phyloP scores from a whole-genome alignment of 1,284 basidiomycete species.

The Ustilago shanxiensis region DNA sequence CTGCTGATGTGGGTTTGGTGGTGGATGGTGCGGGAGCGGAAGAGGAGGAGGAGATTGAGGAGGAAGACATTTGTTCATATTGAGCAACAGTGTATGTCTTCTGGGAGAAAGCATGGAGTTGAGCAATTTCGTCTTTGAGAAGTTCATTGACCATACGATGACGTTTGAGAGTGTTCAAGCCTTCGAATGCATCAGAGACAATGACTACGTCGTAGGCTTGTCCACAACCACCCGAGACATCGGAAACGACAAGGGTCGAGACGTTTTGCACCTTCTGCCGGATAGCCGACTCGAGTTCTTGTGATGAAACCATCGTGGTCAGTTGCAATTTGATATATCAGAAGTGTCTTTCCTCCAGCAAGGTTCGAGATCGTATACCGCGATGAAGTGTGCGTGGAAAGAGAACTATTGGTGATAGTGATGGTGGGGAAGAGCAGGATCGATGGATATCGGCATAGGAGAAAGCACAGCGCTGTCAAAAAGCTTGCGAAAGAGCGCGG shows the following conservation, averaged over 20 bases:
- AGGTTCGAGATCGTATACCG: no score
- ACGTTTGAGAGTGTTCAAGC: conserved; percentile 66
- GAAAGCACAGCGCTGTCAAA: conserved; percentile 5
- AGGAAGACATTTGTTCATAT: conserved; percentile 42
- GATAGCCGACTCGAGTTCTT: conserved; percentile 68
- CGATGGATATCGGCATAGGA: no score
- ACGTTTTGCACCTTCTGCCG: conserved; percentile 62
- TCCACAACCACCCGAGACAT: conserved; percentile 69
- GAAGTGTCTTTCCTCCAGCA: no score
- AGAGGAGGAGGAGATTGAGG: conserved; percentile 18
- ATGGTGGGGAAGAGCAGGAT: no score
- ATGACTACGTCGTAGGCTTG: conserved; percentile 69
- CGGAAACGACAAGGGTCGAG: conserved; percentile 64
- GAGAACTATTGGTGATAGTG: no score
- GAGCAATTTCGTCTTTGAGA: conserved; percentile 71
- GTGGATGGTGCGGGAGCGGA: conserved; percentile 18
- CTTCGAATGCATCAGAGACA: conserved; percentile 64
- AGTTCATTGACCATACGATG: conserved; percentile 71
- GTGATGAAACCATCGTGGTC: conserved; percentile 67
- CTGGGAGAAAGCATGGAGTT: conserved; percentile 72
- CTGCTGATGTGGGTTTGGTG: conserved; percentile 18
- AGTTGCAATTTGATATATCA: no score
- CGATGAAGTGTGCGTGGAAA: no score
- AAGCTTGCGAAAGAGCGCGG: background rate
- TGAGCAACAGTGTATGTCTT: conserved; percentile 66